phyloP scores from a whole-genome alignment of 2,329 filamentous ascomycete species.

The Exophiala oligosperma region DNA sequence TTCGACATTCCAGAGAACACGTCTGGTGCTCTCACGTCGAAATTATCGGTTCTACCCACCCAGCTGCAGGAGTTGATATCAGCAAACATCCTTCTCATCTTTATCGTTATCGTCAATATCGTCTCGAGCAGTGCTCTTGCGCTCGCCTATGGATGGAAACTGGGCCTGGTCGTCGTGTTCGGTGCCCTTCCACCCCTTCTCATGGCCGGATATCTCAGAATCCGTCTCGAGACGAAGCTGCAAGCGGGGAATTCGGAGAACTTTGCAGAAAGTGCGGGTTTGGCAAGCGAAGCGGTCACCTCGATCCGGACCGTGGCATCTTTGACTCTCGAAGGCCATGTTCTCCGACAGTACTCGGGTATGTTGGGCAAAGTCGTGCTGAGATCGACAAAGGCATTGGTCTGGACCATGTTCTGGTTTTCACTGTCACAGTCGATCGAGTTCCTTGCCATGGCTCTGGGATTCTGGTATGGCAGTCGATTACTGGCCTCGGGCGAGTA shows the following conservation, averaged over 20 bases:
- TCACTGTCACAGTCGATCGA: slow-evolving; percentile 36
- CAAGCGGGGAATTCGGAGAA: slow-evolving; percentile 45
- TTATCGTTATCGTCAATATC: slow-evolving; percentile 50
- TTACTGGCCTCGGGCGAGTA: slow-evolving; percentile 56
- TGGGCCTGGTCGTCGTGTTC: slow-evolving; percentile 51
- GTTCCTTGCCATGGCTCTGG: slow-evolving; percentile 32
- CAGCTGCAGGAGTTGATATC: slow-evolving; percentile 52
- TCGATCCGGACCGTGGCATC: slow-evolving; percentile 53
- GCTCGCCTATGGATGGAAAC: slow-evolving; percentile 48
- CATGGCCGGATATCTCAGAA: slow-evolving; percentile 48
- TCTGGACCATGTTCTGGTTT: slow-evolving; percentile 34
- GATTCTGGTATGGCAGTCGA: slow-evolving; percentile 62
- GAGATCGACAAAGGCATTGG: slow-evolving; percentile 28
- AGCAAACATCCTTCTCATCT: slow-evolving; percentile 50
- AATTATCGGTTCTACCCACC: slow-evolving; percentile 31
- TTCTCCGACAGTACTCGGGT: slow-evolving; percentile 36
- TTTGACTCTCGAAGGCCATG: slow-evolving; percentile 47
- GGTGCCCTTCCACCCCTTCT: slow-evolving; percentile 50
- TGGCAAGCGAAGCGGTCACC: slow-evolving; percentile 53
- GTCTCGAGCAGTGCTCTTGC: slow-evolving; percentile 48
- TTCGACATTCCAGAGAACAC: slow-evolving; percentile 36
- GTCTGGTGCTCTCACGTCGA: slow-evolving; percentile 32
- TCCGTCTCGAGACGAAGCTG: slow-evolving; percentile 51
- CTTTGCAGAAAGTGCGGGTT: slow-evolving; percentile 50
- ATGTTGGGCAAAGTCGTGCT: slow-evolving; percentile 29